Evolutionary conservation across 2,329 filamentous ascomycete genomes (phyloP).

Genomic region (Cadophora sp.): DNA sequence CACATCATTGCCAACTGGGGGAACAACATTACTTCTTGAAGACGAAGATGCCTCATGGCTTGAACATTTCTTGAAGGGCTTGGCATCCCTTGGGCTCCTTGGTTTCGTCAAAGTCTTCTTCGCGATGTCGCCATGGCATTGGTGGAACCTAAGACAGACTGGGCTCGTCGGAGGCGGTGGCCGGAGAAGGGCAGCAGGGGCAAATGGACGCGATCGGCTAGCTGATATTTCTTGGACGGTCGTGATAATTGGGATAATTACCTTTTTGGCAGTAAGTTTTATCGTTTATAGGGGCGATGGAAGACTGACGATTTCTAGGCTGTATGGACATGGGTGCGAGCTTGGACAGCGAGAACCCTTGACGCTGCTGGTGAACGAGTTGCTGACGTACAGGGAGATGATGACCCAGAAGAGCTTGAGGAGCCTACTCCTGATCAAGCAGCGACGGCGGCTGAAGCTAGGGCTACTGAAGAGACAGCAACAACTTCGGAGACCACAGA

Average conservation of each 20-base stretch:
- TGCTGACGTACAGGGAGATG: conserved; percentile 75
- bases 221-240: conserved; percentile 82
- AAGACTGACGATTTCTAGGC: conserved; percentile 55
- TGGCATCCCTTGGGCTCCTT: conserved; percentile 87
- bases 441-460: conserved; percentile 14
- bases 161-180: conserved; percentile 60
- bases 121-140: conserved; percentile 76
- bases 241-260: conserved; percentile 79
- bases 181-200: conserved; percentile 59
- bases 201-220: conserved; percentile 76
- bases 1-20: conserved; percentile 53
- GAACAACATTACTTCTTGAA: conserved; percentile 51
- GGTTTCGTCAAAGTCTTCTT: conserved; percentile 84
- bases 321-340: conserved; percentile 82
- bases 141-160: conserved; percentile 73
- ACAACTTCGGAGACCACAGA: conserved; percentile 5
- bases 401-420: conserved; percentile 56
- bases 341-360: conserved; percentile 74
- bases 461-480: conserved; percentile 1
- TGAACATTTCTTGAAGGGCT: conserved; percentile 86
- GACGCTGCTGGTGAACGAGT: conserved; percentile 81
- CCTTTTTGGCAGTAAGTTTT: conserved; percentile 76
- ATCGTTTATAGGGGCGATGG: neutral
- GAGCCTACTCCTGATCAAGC: conserved; percentile 26
- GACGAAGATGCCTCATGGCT: conserved; percentile 69